Evolutionary conservation across 192 early-diverging fungal species (phyloP).

Genomic region (Backusella liffmaniae): DNA sequence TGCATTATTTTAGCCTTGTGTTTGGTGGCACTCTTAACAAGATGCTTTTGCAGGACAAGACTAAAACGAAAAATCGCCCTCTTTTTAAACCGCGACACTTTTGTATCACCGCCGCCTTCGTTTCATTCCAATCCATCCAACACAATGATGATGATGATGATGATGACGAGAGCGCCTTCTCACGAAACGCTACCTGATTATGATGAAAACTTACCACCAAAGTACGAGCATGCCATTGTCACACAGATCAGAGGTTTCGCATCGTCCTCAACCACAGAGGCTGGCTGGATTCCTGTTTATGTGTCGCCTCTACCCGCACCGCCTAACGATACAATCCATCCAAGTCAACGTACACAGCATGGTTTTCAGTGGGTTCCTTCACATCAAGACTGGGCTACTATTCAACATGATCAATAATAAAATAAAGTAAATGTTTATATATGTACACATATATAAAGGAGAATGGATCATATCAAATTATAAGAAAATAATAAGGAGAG

Average conservation of each 20-base stretch:
- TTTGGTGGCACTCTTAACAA: background rate
- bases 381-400: constrained; percentile 5
- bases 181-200: background rate
- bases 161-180: background rate
- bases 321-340: background rate
- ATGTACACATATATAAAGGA: background rate
- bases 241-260: background rate
- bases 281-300: background rate
- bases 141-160: background rate
- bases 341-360: background rate
- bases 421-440: background rate
- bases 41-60: background rate
- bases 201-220: background rate
- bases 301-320: background rate
- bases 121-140: background rate
- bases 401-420: background rate
- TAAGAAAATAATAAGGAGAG: too few relatives aligned
- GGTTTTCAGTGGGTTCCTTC: background rate
- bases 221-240: background rate
- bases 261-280: background rate
- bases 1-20: background rate
- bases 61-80: background rate
- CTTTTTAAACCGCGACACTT: background rate
- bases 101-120: background rate
- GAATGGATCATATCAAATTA: background rate